Evolutionary conservation across 1,284 basidiomycete species (phyloP).

Genomic region (Pisolithus thermaeus): DNA sequence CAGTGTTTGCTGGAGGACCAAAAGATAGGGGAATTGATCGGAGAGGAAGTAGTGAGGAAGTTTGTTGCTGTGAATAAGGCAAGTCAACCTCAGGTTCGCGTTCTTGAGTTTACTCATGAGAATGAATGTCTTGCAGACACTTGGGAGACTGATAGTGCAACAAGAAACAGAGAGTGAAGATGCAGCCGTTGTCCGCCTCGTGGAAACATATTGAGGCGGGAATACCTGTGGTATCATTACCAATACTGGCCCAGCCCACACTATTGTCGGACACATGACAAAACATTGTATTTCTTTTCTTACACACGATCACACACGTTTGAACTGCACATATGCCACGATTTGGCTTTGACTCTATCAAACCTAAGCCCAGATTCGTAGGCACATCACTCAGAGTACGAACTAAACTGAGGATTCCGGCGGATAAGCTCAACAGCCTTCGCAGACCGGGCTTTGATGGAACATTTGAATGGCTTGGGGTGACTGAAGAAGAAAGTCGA

Average conservation of each 20-base stretch:
- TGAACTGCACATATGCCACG: too few species aligned
- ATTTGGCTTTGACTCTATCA: too few species aligned
- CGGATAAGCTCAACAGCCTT: not conserved
- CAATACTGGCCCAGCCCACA: too few species aligned
- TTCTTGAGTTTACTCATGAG: too few species aligned
- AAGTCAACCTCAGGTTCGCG: not conserved
- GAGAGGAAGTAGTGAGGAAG: not conserved
- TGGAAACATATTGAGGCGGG: not conserved
- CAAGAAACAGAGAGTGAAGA: not conserved
- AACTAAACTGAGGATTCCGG: not conserved
- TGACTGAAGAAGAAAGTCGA: slow-evolving; percentile 1
- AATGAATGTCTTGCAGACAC: not conserved
- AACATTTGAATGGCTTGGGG: slow-evolving; percentile 14
- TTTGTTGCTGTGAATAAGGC: slow-evolving; percentile 3
- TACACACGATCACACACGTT: too few species aligned
- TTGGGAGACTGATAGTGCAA: not conserved
- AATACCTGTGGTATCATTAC: not conserved
- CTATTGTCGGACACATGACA: too few species aligned
- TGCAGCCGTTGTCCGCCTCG: not conserved
- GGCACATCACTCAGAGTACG: too few species aligned
- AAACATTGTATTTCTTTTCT: too few species aligned
- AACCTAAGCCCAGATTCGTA: too few species aligned
- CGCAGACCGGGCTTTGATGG: slow-evolving; percentile 1
- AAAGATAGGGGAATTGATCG: not conserved
- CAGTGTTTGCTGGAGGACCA: not conserved